Percentiles rank a stretch among this genome's conserved stretches.
These are phyloP conservation scores for Amesomyces nigricolor DNA, from an alignment of 2,329 filamentous ascomycete genomes.

Conservation along the genomic window DNA sequence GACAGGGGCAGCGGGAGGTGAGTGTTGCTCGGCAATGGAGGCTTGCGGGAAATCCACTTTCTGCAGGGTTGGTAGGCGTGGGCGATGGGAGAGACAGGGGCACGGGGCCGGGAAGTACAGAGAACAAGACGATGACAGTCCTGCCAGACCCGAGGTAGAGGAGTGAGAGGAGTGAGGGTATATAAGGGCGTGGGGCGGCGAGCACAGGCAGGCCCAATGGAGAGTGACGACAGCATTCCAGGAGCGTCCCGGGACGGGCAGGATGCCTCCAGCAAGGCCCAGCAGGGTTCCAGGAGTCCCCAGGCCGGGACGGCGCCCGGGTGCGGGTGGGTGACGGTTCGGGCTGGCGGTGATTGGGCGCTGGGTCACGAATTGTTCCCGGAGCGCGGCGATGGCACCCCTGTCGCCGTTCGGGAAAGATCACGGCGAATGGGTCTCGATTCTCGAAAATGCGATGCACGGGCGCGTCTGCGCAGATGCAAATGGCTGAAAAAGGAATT, in stretches of 20 bases:
- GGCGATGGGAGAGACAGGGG: constrained; percentile 8
- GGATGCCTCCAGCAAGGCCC: too few relatives aligned
- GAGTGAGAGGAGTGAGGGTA: constrained; percentile 20
- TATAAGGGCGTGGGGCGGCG: constrained; percentile 24
- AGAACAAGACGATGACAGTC: constrained; percentile 16
- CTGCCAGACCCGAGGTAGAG: constrained; percentile 23
- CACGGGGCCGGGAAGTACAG: constrained; percentile 15
- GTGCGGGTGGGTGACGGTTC: constrained; percentile 20
- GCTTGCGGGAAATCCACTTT: constrained; percentile 20
- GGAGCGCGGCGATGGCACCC: constrained; percentile 23
- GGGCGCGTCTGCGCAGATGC: background rate
- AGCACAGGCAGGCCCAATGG: constrained; percentile 19
- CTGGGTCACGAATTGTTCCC: constrained; percentile 28
- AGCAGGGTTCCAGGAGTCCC: background rate
- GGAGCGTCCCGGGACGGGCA: too few relatives aligned
- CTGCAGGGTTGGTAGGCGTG: constrained; percentile 21
- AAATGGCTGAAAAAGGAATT: background rate
- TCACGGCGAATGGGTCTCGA: background rate
- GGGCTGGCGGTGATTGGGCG: constrained; percentile 22
- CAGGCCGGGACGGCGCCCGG: constrained; percentile 19
- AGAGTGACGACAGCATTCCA: constrained; percentile 25
- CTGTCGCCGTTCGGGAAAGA: constrained; percentile 22
- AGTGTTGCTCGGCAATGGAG: constrained; percentile 20
- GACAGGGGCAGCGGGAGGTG: constrained; percentile 21
- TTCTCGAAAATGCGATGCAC: background rate